A percentile compares a stretch with the other conserved stretches of the same genome.
phyloP scores from a whole-genome alignment of 2,329 filamentous ascomycete species.

The Arthrobotrys conoides region DNA sequence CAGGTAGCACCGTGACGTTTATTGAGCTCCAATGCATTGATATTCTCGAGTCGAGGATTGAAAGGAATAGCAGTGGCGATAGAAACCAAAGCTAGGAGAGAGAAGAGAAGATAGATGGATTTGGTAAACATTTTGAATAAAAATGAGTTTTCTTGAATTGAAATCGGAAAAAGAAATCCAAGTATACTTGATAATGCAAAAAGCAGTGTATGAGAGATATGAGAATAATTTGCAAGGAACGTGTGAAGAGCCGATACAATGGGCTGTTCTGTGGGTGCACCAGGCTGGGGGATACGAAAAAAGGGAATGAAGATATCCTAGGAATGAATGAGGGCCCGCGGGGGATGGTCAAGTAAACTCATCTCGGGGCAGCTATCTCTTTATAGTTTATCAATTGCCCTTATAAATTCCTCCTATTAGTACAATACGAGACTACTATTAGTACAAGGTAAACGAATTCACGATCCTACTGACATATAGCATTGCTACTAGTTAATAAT shows the following conservation, averaged over 20 bases:
- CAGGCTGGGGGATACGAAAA: constrained; percentile 39
- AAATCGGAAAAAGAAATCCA: constrained; percentile 11
- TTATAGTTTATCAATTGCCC: constrained; percentile 32
- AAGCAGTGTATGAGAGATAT: constrained; percentile 14
- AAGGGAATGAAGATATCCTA: constrained; percentile 38
- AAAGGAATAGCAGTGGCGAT: constrained; percentile 42
- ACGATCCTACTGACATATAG: background rate
- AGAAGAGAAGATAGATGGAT: constrained; percentile 31
- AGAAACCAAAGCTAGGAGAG: constrained; percentile 35
- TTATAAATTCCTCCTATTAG: background rate
- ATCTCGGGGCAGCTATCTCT: constrained; percentile 27
- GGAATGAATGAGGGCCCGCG: constrained; percentile 37
- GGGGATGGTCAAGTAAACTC: constrained; percentile 19
- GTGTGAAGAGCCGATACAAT: constrained; percentile 43
- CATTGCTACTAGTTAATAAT: background rate
- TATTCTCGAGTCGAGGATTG: constrained; percentile 7
- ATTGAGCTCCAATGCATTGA: constrained; percentile 35
- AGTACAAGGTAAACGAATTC: background rate
- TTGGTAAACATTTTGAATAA: constrained; percentile 41
- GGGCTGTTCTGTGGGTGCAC: constrained; percentile 33
- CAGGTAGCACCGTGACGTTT: constrained; percentile 42
- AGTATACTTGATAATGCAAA: constrained; percentile 9
- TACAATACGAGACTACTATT: too few species aligned
- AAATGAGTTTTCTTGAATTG: constrained; percentile 4
- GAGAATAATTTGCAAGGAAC: constrained; percentile 31